Conservation (phyloP, 192 early-diverging fungal species). For the Rhizophagus sp. region DNA sequence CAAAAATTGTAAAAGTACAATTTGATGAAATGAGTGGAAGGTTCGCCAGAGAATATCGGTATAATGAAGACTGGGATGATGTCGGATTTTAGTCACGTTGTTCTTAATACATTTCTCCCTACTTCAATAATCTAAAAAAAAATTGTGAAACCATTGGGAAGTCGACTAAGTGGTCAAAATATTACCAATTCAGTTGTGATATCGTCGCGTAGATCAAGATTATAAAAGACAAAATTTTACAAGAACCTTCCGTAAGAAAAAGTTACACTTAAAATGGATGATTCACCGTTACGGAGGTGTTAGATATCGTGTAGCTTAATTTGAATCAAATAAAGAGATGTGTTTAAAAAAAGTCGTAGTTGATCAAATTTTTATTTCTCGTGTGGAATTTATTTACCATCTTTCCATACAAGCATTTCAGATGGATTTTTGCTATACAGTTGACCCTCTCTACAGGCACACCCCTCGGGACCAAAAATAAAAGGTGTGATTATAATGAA, state of each 20-base stretch:
- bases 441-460: too few relatives aligned
- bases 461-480: too few relatives aligned
- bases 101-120: too few relatives aligned
- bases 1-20: too few relatives aligned
- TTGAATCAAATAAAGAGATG: slow-evolving; percentile 7
- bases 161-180: background rate
- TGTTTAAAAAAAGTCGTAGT: slow-evolving; percentile 12
- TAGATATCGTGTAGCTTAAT: slow-evolving; percentile 21
- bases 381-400: slow-evolving; percentile 32
- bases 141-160: too few relatives aligned
- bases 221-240: background rate
- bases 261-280: background rate
- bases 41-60: too few relatives aligned
- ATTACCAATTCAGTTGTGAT: slow-evolving; percentile 35
- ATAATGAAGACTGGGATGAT: too few relatives aligned
- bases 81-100: too few relatives aligned
- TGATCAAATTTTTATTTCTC: slow-evolving; percentile 27
- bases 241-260: background rate
- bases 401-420: slow-evolving; percentile 30
- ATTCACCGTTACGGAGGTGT: slow-evolving; percentile 17
- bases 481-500: too few relatives aligned
- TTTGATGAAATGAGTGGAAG: too few relatives aligned
- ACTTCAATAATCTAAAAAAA: too few relatives aligned
- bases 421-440: slow-evolving; percentile 33
- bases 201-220: slow-evolving; percentile 7